phyloP scores from a whole-genome alignment of 805 yeast species.

The Lachancea kluyveri region DNA sequence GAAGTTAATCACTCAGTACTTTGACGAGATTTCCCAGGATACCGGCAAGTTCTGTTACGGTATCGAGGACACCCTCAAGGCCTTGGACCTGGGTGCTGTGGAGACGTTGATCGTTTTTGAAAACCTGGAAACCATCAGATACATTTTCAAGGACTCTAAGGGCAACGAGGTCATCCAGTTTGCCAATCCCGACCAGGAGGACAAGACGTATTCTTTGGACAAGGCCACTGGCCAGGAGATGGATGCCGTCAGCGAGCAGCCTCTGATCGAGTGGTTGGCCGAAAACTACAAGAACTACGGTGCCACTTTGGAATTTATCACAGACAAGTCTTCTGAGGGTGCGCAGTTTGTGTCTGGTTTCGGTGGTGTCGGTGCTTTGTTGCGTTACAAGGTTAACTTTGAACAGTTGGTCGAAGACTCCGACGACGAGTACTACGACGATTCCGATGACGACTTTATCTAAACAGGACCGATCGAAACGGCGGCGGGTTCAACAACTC shows the following conservation, averaged over 20 bases:
- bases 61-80: slow-evolving; percentile 93
- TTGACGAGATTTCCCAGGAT: slow-evolving; percentile 96
- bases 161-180: slow-evolving; percentile 70
- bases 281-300: slow-evolving; percentile 93
- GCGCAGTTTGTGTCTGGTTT: slow-evolving; percentile 97
- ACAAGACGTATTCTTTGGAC: slow-evolving; percentile 72
- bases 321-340: slow-evolving; percentile 96
- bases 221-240: slow-evolving; percentile 85
- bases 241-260: slow-evolving; percentile 80
- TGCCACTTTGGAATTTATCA: slow-evolving; percentile 92
- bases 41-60: slow-evolving; percentile 97
- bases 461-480: slow-evolving; percentile 10
- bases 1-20: slow-evolving; percentile 85
- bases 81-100: slow-evolving; percentile 92
- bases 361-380: slow-evolving; percentile 97
- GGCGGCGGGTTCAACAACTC: no score
- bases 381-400: slow-evolving; percentile 95
- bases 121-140: slow-evolving; percentile 79
- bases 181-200: slow-evolving; percentile 65
- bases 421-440: slow-evolving; percentile 84
- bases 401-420: slow-evolving; percentile 88
- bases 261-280: slow-evolving; percentile 94
- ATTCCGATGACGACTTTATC: slow-evolving; percentile 36
- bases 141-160: slow-evolving; percentile 76
- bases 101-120: slow-evolving; percentile 91